Evolutionary conservation across 345 rosid genomes (phyloP), one percentile per base, ranked within the genome.

Genomic region (Balakata baccata): DNA sequence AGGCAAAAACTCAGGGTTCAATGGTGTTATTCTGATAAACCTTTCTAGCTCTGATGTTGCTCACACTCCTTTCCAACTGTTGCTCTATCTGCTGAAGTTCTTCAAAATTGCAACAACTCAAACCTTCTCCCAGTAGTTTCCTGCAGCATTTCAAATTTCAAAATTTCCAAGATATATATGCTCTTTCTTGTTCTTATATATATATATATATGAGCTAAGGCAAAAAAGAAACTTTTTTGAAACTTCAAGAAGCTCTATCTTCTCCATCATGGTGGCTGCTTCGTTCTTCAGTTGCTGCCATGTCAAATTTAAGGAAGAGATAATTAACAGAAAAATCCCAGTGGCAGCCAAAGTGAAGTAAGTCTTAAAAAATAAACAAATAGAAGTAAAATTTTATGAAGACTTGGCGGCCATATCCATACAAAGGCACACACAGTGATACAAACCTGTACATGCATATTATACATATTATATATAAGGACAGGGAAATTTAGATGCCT

Each of bases 281-380:
- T 95, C 99, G 34, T 63, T 72, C 88, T 88, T 92, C 86, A 92
- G 75, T 74, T 81, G 86, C 97, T 95, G 97, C 62, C 65, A 77
- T 78, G 77, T 38, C 78, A 79, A 69, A 77, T 46, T 37, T 37
- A 38, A 65, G n/a, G 38, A 17, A 4, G 46, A 43, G 25, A 63
- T 23, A 49, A 47, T 62, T 18, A 56, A 73, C 23, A 38, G n/a
- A 10, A 37, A 41, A 3, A 12, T 29, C 5, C 5, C 17, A 6
- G 38, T 51, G n/a, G 56, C 17, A 25, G 41, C 3, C 14, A 59
- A 23, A 3, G 2, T 1, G 25, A 2, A 59, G 29, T 4, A 1
- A 7, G 29, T 20, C n/a, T n/a, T n/a, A n/a, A 56, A 29, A 56
- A 20, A 56, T 11, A 56, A n/a, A n/a, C 1, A 56, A 56, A 56